Evolutionary conservation across 2,329 filamentous ascomycete genomes (phyloP).

Genomic region (Myriosclerotinia scirpicola): DNA sequence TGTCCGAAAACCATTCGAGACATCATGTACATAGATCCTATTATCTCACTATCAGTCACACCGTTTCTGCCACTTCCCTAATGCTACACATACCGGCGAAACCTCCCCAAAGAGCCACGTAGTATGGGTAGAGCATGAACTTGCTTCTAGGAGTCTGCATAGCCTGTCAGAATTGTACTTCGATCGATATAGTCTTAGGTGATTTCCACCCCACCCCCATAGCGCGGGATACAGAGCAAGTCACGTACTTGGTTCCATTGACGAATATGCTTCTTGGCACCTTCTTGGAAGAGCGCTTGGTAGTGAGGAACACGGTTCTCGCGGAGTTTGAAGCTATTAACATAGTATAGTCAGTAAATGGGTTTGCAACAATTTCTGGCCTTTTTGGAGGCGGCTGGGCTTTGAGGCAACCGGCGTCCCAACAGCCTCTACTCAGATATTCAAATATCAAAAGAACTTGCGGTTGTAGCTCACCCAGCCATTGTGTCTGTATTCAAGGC

Average conservation of each 20-base stretch:
- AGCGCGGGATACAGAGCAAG: neutral
- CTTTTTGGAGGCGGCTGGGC: too few species aligned
- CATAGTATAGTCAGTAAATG: constrained; percentile 18
- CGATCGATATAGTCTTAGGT: neutral
- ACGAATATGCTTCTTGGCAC: constrained; percentile 67
- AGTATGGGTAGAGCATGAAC: constrained; percentile 67
- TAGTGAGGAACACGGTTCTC: constrained; percentile 74
- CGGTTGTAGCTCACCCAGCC: constrained; percentile 37
- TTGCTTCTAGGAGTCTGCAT: constrained; percentile 63
- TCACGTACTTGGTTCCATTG: constrained; percentile 75
- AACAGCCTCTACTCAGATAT: neutral
- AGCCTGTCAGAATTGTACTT: constrained; percentile 15
- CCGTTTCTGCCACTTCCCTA: neutral
- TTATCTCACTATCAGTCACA: neutral
- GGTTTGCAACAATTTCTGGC: neutral
- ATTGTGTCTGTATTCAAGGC: constrained; percentile 34
- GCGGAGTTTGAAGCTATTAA: constrained; percentile 59
- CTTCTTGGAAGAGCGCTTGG: constrained; percentile 73
- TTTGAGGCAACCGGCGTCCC: neutral
- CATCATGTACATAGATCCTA: constrained; percentile 66
- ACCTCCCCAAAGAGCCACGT: constrained; percentile 61
- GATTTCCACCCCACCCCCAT: neutral
- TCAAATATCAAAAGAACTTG: neutral
- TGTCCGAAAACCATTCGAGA: constrained; percentile 71
- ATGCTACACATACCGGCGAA: constrained; percentile 55